These are phyloP conservation scores for Xylaria longipes DNA, from an alignment of 495 filamentous ascomycete species.

Conservation along the genomic window DNA sequence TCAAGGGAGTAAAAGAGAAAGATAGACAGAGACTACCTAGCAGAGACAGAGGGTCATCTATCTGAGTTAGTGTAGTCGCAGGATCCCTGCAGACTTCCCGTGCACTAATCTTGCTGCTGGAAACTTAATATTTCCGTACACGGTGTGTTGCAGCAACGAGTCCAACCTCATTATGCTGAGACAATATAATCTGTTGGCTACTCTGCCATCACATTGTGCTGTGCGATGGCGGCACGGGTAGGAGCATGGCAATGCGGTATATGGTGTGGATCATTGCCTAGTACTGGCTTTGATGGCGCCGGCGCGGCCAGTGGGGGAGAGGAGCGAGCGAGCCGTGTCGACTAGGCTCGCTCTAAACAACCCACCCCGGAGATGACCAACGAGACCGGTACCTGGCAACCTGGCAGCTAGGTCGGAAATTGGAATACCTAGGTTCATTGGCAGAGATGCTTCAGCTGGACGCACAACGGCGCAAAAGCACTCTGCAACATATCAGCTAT, in stretches of 20 bases:
- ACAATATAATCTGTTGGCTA: neutral
- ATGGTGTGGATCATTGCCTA: constrained; percentile 15
- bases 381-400: neutral
- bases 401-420: constrained; percentile 6
- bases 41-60: constrained; percentile 7
- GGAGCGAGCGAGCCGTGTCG: constrained; percentile 6
- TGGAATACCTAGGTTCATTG: constrained; percentile 11
- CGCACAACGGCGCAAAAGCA: constrained; percentile 14
- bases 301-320: constrained; percentile 13
- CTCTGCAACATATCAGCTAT: constrained; percentile 19
- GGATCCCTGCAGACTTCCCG: constrained; percentile 24
- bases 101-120: constrained; percentile 20
- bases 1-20: neutral
- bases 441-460: constrained; percentile 19
- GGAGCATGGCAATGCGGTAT: constrained; percentile 14
- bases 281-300: constrained; percentile 10
- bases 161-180: neutral
- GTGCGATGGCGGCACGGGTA: constrained; percentile 20
- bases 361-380: constrained; percentile 22
- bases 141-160: constrained; percentile 20
- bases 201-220: neutral
- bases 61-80: constrained; percentile 11
- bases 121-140: constrained; percentile 14
- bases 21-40: neutral
- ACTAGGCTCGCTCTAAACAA: constrained; percentile 8